These are phyloP conservation scores for Termitomyces sp. DNA, from an alignment of 768 basidiomycete genomes.

Conservation along the genomic window DNA sequence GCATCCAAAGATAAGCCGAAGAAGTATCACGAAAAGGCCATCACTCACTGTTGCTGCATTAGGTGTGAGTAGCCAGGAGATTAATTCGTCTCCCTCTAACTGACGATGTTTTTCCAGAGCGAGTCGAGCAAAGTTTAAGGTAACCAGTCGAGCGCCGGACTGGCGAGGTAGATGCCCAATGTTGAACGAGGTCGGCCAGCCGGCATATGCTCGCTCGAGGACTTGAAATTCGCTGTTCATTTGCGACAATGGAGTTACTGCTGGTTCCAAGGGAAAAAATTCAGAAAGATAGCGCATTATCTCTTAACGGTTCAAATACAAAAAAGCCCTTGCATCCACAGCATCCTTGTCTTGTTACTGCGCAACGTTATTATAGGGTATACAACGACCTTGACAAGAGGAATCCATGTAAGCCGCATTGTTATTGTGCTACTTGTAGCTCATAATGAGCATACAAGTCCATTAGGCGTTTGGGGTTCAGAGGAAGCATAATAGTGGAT, in stretches of 20 bases:
- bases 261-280: not conserved
- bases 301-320: not conserved
- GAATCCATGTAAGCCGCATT: not conserved
- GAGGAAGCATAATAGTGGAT: too few species aligned
- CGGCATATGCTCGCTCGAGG: not conserved
- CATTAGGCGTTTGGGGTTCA: too few species aligned
- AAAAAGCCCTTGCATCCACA: not conserved
- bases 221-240: not conserved
- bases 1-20: not conserved
- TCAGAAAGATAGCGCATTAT: not conserved
- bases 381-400: too few species aligned
- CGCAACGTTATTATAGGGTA: not conserved
- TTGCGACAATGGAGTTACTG: too few species aligned
- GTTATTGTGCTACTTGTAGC: not conserved
- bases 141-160: not conserved
- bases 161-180: not conserved
- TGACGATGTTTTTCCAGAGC: not conserved
- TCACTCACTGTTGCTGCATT: not conserved
- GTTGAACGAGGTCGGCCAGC: not conserved
- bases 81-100: not conserved
- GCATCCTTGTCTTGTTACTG: not conserved
- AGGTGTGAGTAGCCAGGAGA: not conserved
- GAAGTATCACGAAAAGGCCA: not conserved
- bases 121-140: constrained; percentile 2
- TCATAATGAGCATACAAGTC: not conserved